Evolutionary conservation across 768 basidiomycete species (phyloP).

Genomic region (Lactifluus hygrophoroides): DNA sequence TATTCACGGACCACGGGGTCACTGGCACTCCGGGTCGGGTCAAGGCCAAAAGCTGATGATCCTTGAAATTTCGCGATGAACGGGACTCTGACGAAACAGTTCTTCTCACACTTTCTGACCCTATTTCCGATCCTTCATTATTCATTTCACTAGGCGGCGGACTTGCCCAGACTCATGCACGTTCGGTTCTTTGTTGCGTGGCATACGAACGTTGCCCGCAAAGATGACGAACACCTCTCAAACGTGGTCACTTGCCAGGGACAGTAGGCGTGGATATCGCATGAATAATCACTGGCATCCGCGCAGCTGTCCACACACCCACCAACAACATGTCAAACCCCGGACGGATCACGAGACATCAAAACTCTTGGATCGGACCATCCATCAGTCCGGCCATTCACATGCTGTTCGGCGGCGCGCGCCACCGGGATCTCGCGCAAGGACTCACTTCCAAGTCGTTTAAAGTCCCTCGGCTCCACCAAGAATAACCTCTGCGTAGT

Average conservation of each 20-base stretch:
- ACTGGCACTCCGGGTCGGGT: too few relatives aligned
- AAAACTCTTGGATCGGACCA: too few relatives aligned
- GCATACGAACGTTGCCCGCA: neutral
- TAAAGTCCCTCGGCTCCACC: too few relatives aligned
- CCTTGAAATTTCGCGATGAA: neutral
- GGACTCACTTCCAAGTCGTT: too few relatives aligned
- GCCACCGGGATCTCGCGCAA: neutral
- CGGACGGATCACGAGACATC: slow-evolving; percentile 6
- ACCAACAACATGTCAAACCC: neutral
- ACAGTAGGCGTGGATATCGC: neutral
- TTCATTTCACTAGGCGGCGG: neutral
- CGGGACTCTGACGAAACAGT: neutral
- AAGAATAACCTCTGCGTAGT: too few relatives aligned
- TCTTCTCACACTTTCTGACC: neutral
- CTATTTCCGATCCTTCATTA: neutral
- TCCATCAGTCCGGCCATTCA: too few relatives aligned
- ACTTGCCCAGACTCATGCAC: neutral
- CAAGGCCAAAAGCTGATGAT: neutral
- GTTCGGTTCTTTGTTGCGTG: neutral
- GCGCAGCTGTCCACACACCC: neutral
- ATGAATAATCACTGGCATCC: neutral
- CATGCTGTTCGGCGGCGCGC: neutral
- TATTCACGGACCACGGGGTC: neutral
- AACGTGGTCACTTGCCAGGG: neutral
- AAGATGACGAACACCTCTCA: neutral